Percentiles rank a stretch among this genome's conserved stretches.
Evolutionary conservation across 805 yeast species (phyloP).

Genomic region (Huiozyma sinensis): DNA sequence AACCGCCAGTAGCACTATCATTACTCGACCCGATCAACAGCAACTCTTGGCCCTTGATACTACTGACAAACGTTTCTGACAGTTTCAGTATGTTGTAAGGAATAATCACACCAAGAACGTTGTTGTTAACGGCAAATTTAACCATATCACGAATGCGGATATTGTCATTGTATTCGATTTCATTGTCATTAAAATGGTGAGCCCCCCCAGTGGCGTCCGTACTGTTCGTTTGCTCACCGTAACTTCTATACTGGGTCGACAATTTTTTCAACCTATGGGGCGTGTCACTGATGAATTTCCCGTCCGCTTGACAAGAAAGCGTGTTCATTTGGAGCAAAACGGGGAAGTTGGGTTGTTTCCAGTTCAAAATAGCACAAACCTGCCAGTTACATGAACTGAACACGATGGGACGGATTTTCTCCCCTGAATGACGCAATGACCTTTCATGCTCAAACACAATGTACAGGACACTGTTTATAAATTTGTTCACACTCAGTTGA

Average conservation of each 20-base stretch:
- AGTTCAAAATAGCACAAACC: slow-evolving; percentile 87
- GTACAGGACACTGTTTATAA: slow-evolving; percentile 62
- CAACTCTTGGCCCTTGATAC: slow-evolving; percentile 71
- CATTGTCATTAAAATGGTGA: neutral
- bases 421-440: slow-evolving; percentile 29
- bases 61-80: slow-evolving; percentile 65
- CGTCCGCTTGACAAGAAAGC: slow-evolving; percentile 25
- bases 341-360: slow-evolving; percentile 98
- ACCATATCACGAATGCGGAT: slow-evolving; percentile 61
- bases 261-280: slow-evolving; percentile 19
- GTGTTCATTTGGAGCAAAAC: slow-evolving; percentile 79
- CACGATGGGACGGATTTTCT: slow-evolving; percentile 50
- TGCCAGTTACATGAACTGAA: slow-evolving; percentile 80
- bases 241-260: slow-evolving; percentile 2
- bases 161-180: neutral
- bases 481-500: slow-evolving; percentile 50
- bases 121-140: slow-evolving; percentile 68
- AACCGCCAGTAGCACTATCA: slow-evolving; percentile 6
- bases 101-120: slow-evolving; percentile 72
- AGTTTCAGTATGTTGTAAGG: slow-evolving; percentile 59
- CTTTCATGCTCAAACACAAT: slow-evolving; percentile 71
- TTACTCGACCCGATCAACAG: slow-evolving; percentile 62
- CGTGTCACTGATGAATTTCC: slow-evolving; percentile 19
- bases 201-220: neutral
- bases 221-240: neutral